Evolutionary conservation across 2,329 filamentous ascomycete species (phyloP).

Genomic region (Scopulariopsis brevicaulis): DNA sequence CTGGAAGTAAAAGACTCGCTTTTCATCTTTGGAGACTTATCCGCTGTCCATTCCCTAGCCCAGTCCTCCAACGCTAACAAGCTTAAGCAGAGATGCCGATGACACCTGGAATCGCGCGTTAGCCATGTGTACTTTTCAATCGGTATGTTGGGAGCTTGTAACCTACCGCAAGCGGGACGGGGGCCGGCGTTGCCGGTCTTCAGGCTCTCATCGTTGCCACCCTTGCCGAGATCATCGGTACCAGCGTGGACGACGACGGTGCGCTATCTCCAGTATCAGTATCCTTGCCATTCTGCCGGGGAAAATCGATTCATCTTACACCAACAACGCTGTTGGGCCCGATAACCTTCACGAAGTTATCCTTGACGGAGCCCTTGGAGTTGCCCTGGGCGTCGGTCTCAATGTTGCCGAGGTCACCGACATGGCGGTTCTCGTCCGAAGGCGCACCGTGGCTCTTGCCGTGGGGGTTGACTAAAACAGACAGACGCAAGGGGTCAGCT

Average conservation of each 20-base stretch:
- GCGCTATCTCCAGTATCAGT: constrained; percentile 43
- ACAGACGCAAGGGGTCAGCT: not conserved
- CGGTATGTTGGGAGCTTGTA: not conserved
- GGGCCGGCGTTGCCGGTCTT: constrained; percentile 95
- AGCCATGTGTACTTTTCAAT: not conserved
- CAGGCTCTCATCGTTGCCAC: constrained; percentile 85
- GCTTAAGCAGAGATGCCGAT: constrained; percentile 74
- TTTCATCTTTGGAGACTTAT: not conserved
- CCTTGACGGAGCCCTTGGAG: constrained; percentile 65
- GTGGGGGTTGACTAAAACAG: constrained; percentile 75
- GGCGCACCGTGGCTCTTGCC: constrained; percentile 88
- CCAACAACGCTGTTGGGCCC: constrained; percentile 91
- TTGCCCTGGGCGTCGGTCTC: constrained; percentile 90
- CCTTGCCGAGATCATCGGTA: constrained; percentile 94
- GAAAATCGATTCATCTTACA: constrained; percentile 36
- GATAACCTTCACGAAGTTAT: constrained; percentile 89
- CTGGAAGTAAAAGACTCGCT: not conserved
- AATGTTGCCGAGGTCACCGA: constrained; percentile 96
- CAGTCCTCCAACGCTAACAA: not conserved
- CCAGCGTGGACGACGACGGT: constrained; percentile 91
- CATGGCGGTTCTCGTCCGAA: constrained; percentile 73
- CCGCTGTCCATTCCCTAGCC: not conserved
- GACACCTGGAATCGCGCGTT: constrained; percentile 44
- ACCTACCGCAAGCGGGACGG: constrained; percentile 86
- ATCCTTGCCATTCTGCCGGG: constrained; percentile 8